Evolutionary conservation across 2,329 filamentous ascomycete species (phyloP).

Genomic region (Aspergillus quadrilineatus): DNA sequence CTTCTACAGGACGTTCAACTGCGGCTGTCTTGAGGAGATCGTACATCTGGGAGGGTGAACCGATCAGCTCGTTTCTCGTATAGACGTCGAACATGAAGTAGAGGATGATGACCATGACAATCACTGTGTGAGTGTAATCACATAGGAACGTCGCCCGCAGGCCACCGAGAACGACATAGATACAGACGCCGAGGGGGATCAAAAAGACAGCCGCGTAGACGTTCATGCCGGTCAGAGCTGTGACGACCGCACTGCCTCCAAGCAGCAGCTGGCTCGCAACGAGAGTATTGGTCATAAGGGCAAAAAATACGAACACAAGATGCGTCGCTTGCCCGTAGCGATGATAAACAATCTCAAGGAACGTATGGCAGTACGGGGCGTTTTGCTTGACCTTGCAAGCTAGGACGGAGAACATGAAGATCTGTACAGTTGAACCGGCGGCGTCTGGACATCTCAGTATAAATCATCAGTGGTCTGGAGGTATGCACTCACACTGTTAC

Average conservation of each 20-base stretch:
- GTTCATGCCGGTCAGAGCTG: constrained; percentile 43
- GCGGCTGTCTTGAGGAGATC: constrained; percentile 38
- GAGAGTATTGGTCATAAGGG: constrained; percentile 43
- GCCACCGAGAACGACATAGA: constrained; percentile 44
- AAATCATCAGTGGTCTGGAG: background rate
- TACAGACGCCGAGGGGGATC: constrained; percentile 41
- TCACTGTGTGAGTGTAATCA: constrained; percentile 45
- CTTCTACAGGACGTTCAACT: constrained; percentile 31
- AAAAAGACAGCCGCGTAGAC: constrained; percentile 45
- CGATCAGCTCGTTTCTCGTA: constrained; percentile 30
- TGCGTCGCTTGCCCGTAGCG: constrained; percentile 42
- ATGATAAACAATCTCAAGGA: constrained; percentile 43
- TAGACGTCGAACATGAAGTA: constrained; percentile 42
- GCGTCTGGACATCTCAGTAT: constrained; percentile 28
- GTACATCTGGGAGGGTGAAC: constrained; percentile 37
- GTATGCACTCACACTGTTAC: background rate
- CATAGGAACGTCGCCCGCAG: constrained; percentile 44
- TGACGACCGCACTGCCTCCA: constrained; percentile 41
- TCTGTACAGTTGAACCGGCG: constrained; percentile 42
- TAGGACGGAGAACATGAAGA: constrained; percentile 44
- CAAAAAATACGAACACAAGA: constrained; percentile 43
- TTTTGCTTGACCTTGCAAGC: constrained; percentile 46
- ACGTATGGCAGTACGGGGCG: constrained; percentile 44
- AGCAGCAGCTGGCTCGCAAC: constrained; percentile 43
- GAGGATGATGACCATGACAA: constrained; percentile 42